Evolutionary conservation across 495 filamentous ascomycete genomes (phyloP).

Genomic region (Penicillium lagena): DNA sequence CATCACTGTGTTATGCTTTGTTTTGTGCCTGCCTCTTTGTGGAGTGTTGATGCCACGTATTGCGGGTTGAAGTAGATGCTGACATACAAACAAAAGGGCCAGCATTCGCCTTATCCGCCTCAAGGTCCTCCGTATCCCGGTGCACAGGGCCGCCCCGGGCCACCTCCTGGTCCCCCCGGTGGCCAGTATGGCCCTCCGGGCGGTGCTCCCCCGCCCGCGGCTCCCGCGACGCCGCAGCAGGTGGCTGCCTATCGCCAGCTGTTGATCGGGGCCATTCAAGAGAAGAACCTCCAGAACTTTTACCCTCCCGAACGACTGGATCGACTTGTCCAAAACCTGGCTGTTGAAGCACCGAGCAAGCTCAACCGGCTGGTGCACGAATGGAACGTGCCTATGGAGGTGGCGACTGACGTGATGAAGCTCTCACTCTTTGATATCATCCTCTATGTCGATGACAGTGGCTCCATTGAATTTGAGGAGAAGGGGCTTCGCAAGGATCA

Average conservation of each 20-base stretch:
- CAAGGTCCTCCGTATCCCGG: constrained; percentile 29
- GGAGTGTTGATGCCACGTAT: constrained; percentile 1
- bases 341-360: constrained; percentile 37
- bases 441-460: constrained; percentile 67
- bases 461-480: constrained; percentile 64
- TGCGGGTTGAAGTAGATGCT: constrained; percentile 4
- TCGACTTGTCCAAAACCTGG: constrained; percentile 27
- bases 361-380: constrained; percentile 46
- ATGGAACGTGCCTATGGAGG: constrained; percentile 53
- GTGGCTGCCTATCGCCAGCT: constrained; percentile 46
- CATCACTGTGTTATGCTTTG: neutral
- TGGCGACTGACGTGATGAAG: constrained; percentile 63
- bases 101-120: constrained; percentile 21
- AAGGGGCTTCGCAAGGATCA: constrained; percentile 61
- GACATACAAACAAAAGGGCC: constrained; percentile 9
- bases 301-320: constrained; percentile 44
- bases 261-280: constrained; percentile 47
- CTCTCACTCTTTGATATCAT: constrained; percentile 61
- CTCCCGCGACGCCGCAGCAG: constrained; percentile 40
- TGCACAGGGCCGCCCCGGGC: constrained; percentile 21
- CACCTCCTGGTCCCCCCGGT: constrained; percentile 17
- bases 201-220: constrained; percentile 14
- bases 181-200: constrained; percentile 23
- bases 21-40: constrained; percentile 3
- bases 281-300: constrained; percentile 51